phyloP scores from a whole-genome alignment of 805 yeast species.

The Metschnikowia gelsemii region DNA sequence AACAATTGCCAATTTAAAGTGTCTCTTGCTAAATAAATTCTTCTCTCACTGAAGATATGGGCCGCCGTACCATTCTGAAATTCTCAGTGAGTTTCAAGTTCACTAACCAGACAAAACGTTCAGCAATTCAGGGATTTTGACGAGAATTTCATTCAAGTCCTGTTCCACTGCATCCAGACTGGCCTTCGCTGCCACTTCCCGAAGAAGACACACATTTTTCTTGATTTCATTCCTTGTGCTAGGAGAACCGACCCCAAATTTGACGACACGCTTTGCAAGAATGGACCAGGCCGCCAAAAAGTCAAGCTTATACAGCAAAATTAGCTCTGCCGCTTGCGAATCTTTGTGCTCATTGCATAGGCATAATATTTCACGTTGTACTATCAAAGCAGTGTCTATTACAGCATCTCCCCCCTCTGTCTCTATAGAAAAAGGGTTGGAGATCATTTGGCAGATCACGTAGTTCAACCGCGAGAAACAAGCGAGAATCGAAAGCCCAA shows the following conservation, averaged over 20 bases:
- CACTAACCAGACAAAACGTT: neutral
- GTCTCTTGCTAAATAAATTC: too few species aligned
- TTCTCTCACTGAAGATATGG: too few species aligned
- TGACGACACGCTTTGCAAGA: slow-evolving; percentile 13
- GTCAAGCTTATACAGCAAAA: slow-evolving; percentile 33
- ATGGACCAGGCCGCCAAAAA: slow-evolving; percentile 39
- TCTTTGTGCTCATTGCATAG: slow-evolving; percentile 18
- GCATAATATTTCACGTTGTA: slow-evolving; percentile 25
- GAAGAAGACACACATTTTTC: slow-evolving; percentile 5
- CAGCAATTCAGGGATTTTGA: slow-evolving; percentile 11
- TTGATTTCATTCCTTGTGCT: neutral
- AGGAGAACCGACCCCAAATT: slow-evolving; percentile 14
- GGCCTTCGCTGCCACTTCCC: slow-evolving; percentile 1
- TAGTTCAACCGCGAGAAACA: slow-evolving; percentile 31
- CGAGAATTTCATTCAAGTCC: slow-evolving; percentile 8
- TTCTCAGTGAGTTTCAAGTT: too few species aligned
- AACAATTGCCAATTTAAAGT: too few species aligned
- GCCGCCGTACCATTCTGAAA: too few species aligned
- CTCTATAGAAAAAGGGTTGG: slow-evolving; percentile 30
- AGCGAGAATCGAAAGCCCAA: slow-evolving; percentile 22
- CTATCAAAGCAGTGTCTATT: slow-evolving; percentile 21
- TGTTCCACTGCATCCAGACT: slow-evolving; percentile 3
- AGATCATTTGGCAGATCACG: slow-evolving; percentile 31
- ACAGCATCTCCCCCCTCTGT: slow-evolving; percentile 18
- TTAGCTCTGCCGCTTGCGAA: slow-evolving; percentile 18